phyloP scores from a whole-genome alignment of 1,139 yeast species.

The Sugiyamaella pinicola region DNA sequence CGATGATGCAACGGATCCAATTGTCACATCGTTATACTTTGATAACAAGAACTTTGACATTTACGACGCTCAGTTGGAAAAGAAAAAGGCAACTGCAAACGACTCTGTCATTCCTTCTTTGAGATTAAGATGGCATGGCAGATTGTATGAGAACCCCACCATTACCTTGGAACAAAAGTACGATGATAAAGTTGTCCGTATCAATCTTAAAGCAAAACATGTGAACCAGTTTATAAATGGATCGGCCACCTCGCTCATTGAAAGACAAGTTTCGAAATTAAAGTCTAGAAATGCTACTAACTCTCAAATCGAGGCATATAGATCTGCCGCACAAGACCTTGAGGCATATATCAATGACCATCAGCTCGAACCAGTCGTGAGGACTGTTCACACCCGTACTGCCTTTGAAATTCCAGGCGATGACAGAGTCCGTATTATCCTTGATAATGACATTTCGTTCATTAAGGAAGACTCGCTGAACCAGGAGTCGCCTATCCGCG shows the following conservation, averaged over 20 bases:
- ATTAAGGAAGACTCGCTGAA: conserved; percentile 92
- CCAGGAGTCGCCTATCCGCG: conserved; percentile 80
- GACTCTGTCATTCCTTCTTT: conserved; percentile 64
- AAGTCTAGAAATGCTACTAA: conserved; percentile 51
- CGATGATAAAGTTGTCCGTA: conserved; percentile 59
- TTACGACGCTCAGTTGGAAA: conserved; percentile 79
- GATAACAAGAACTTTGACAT: conserved; percentile 82
- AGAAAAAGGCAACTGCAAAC: conserved; percentile 46
- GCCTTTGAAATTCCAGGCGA: conserved; percentile 99
- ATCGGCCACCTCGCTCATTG: conserved; percentile 45
- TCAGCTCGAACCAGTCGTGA: conserved; percentile 77
- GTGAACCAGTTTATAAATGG: conserved; percentile 62
- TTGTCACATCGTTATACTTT: conserved; percentile 82
- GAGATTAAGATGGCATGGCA: conserved; percentile 91
- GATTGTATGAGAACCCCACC: conserved; percentile 71
- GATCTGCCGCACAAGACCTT: conserved; percentile 58
- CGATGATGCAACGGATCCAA: conserved; percentile 61
- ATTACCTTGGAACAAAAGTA: conserved; percentile 74
- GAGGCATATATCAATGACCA: conserved; percentile 65
- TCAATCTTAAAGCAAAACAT: conserved; percentile 77
- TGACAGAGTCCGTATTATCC: conserved; percentile 82
- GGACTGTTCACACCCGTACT: conserved; percentile 86
- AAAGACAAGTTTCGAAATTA: conserved; percentile 55
- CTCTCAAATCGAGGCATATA: conserved; percentile 53
- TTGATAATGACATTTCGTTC: conserved; percentile 84